Evolutionary conservation across 1,139 yeast species (phyloP), one percentile per base, ranked within the genome.

Genomic region (Yamadazyma blattariae): DNA sequence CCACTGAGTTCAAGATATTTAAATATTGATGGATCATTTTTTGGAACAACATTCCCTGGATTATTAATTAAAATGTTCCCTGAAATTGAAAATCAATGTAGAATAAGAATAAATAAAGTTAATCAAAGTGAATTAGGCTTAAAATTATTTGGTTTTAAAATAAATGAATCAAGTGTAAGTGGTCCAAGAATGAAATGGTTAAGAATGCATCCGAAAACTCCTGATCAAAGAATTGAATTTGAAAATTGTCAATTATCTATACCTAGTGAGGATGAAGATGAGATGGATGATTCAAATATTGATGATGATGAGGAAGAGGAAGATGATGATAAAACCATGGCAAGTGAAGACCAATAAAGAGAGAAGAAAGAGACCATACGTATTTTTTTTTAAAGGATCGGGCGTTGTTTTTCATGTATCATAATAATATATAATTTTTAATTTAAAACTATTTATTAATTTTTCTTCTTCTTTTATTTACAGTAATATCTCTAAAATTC

Each of bases 181-280:
- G 98, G 99, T 0, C 94, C 95, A 10, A 72, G 97, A 49, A 92
- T 92, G 98, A 78, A 76, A 51, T 92, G 99, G 99, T 68, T 92
- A 42, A 77, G 97, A 48, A 79, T 79, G 59, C 70, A 74, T 44
- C 96, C 96, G 1, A 70, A 67, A 35, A 67, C 79, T 1, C 66
- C 61, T 9, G 76, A 66, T 32, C 88, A 84, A 48, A 60, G 72
- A 48, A 64, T 61, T 36, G 92, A 83, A 54, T 79, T 67, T 45
- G 71, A 75, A 10, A 64, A 60, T 31, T 84, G 92, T 54, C 87
- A 82, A 54, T 80, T 73, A 50, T 70, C 64, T 30, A 60, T 79
- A 18, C 84, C 85, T 1, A 53, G 50, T n/a, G 63, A 54, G n/a
- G 61, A 49, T 7, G 62, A 54, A 30, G 56, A 50, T 25, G 58